Conservation (phyloP, 1,284 basidiomycete species). For the Pterulicium gracile region DNA sequence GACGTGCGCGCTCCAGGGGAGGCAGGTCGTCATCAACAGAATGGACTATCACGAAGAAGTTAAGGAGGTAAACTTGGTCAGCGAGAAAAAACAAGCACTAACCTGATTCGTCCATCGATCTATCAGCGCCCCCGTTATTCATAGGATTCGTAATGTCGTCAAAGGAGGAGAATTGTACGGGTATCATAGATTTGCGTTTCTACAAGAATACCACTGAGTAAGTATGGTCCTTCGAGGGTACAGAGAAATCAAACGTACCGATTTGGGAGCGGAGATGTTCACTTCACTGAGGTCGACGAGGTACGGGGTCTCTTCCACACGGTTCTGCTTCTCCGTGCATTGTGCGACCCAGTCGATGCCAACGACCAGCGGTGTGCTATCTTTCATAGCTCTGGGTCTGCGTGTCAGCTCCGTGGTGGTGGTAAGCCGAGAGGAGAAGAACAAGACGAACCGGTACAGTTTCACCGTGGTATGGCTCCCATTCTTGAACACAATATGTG, state of each 20-base stretch:
- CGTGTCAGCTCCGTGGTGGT: background rate
- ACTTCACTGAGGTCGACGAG: slow-evolving; percentile 58
- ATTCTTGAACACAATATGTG: slow-evolving; percentile 88
- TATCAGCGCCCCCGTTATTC: slow-evolving; percentile 22
- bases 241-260: slow-evolving; percentile 33
- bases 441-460: slow-evolving; percentile 46
- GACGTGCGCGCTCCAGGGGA: slow-evolving; percentile 45
- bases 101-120: slow-evolving; percentile 30
- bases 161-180: slow-evolving; percentile 37
- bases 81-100: slow-evolving; percentile 14
- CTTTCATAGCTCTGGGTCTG: slow-evolving; percentile 24
- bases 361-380: slow-evolving; percentile 69
- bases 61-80: slow-evolving; percentile 4
- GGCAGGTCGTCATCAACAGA: slow-evolving; percentile 38
- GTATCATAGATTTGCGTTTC: slow-evolving; percentile 54
- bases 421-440: background rate
- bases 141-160: slow-evolving; percentile 19
- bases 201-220: slow-evolving; percentile 12
- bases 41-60: slow-evolving; percentile 2
- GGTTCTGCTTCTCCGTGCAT: slow-evolving; percentile 62
- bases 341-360: slow-evolving; percentile 90
- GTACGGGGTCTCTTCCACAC: slow-evolving; percentile 59
- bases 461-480: slow-evolving; percentile 70
- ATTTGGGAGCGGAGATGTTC: slow-evolving; percentile 54
- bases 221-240: slow-evolving; percentile 2